These are phyloP conservation scores for Cardamine resedifolia DNA, from an alignment of 345 rosid species.

Conservation along the genomic window DNA sequence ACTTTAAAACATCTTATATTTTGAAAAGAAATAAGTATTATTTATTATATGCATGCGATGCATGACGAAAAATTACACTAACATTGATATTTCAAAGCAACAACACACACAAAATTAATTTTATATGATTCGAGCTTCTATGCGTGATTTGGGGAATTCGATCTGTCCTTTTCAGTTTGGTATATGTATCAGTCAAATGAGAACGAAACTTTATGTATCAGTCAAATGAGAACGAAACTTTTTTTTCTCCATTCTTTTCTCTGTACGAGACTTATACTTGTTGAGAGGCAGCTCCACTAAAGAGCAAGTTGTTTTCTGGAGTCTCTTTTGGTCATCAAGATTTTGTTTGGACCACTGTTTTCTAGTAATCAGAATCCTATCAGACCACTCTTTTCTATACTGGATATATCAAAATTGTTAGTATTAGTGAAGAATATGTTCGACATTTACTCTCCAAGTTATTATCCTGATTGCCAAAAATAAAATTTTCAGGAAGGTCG, in stretches of 20 bases:
- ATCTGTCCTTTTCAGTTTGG: slow-evolving; percentile 7
- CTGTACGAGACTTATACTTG: not conserved
- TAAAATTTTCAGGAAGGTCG: not conserved
- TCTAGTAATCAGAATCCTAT: not conserved
- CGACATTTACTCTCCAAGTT: not conserved
- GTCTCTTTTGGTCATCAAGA: not conserved
- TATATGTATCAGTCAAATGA: slow-evolving; percentile 1
- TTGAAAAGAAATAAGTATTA: too few species aligned
- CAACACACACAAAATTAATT: not conserved
- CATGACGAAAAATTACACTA: slow-evolving; percentile 24
- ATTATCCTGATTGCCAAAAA: not conserved
- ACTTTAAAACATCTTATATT: too few species aligned
- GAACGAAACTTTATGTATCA: not conserved
- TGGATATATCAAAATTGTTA: not conserved
- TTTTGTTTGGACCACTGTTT: not conserved
- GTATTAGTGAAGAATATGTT: not conserved
- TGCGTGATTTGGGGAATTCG: slow-evolving; percentile 14
- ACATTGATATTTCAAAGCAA: not conserved
- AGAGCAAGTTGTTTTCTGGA: not conserved
- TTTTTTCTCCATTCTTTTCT: not conserved
- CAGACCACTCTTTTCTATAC: not conserved
- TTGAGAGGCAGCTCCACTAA: not conserved
- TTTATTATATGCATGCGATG: slow-evolving; percentile 13
- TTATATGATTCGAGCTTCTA: not conserved
- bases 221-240: not conserved